phyloP scores from a whole-genome alignment of 345 rosid species.

The Citrus mangshanensis region DNA sequence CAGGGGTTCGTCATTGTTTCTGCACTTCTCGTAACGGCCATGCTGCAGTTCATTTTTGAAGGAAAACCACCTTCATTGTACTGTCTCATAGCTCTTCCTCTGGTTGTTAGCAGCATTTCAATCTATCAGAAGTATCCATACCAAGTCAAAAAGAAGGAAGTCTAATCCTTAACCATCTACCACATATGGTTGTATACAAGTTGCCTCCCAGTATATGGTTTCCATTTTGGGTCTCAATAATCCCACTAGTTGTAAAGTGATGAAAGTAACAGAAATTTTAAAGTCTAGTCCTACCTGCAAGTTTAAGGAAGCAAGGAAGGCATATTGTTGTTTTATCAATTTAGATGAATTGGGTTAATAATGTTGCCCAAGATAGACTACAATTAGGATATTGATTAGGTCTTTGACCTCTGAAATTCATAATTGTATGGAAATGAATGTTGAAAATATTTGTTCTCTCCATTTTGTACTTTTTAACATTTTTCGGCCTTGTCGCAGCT shows the following conservation, averaged over 20 bases:
- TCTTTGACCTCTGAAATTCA: neutral
- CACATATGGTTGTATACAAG: neutral
- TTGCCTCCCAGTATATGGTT: neutral
- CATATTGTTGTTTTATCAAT: neutral
- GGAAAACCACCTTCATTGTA: constrained; percentile 82
- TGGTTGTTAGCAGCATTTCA: constrained; percentile 79
- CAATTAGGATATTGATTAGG: neutral
- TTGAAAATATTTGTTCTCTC: neutral
- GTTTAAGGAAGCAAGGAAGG: neutral
- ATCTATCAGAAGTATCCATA: constrained; percentile 89
- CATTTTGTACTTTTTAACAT: neutral
- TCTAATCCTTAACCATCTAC: constrained; percentile 17
- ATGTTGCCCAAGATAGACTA: neutral
- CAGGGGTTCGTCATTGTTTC: constrained; percentile 98
- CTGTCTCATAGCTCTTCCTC: constrained; percentile 78
- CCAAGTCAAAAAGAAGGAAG: constrained; percentile 67
- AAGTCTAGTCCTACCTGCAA: neutral
- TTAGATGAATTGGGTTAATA: neutral
- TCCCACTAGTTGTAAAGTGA: neutral
- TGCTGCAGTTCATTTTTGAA: constrained; percentile 86
- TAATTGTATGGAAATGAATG: neutral
- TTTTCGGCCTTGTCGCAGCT: too few species aligned
- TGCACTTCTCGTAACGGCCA: constrained; percentile 85
- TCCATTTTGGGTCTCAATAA: neutral
- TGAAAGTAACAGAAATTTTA: neutral